These are phyloP conservation scores for Taphrina wiesneri DNA, from an alignment of 1,139 yeast genomes.

Conservation along the genomic window DNA sequence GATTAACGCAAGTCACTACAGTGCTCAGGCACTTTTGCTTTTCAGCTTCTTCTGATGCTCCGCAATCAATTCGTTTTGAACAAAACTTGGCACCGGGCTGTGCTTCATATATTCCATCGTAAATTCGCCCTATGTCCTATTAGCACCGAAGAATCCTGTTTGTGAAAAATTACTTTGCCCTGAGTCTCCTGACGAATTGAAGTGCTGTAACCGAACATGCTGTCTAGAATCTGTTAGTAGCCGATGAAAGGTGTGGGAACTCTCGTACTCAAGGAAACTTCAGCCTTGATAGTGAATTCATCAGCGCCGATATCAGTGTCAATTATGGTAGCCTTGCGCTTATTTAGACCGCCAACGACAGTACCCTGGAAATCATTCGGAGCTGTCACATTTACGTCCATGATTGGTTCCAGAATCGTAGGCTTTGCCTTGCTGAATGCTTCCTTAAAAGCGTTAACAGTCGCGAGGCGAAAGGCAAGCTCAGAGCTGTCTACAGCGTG, in stretches of 20 bases:
- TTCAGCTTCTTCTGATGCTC: slow-evolving; percentile 65
- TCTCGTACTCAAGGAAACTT: slow-evolving; percentile 67
- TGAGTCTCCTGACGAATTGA: slow-evolving; percentile 94
- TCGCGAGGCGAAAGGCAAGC: slow-evolving; percentile 89
- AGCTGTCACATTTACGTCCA: slow-evolving; percentile 89
- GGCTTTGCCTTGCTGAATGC: slow-evolving; percentile 85
- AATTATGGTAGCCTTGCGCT: slow-evolving; percentile 85
- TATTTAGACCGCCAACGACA: slow-evolving; percentile 87
- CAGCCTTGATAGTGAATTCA: slow-evolving; percentile 90
- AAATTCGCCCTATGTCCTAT: slow-evolving; percentile 70
- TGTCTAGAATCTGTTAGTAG: slow-evolving; percentile 49
- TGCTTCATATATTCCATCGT: slow-evolving; percentile 91
- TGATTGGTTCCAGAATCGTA: slow-evolving; percentile 89
- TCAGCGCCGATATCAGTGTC: slow-evolving; percentile 94
- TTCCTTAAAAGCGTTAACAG: slow-evolving; percentile 86
- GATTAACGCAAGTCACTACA: background rate
- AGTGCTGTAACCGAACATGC: slow-evolving; percentile 96
- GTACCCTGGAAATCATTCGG: slow-evolving; percentile 96
- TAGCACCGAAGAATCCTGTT: background rate
- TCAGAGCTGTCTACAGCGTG: slow-evolving; percentile 98
- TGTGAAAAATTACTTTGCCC: slow-evolving; percentile 58
- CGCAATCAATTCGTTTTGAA: slow-evolving; percentile 86
- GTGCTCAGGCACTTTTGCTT: background rate
- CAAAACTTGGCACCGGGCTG: slow-evolving; percentile 85
- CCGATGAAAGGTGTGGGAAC: background rate